A percentile compares a stretch with the other conserved stretches of the same genome.
Evolutionary conservation across 1,139 yeast genomes (phyloP).

Genomic region (Nakaseomyces bracarensis): DNA sequence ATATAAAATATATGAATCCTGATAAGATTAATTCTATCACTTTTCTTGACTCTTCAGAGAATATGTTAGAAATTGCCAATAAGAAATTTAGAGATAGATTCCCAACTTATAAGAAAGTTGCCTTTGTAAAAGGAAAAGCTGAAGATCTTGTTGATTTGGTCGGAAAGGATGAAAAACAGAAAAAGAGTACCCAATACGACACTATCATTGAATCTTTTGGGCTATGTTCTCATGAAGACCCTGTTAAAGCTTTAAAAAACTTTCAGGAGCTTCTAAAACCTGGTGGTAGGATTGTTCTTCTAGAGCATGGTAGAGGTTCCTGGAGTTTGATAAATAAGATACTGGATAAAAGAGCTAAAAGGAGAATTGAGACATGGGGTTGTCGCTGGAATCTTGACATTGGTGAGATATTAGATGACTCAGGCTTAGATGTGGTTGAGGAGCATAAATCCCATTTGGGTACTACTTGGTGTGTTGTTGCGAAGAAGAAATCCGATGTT

Average conservation of each 20-base stretch:
- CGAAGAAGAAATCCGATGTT: slow-evolving; percentile 63
- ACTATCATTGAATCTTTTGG: slow-evolving; percentile 93
- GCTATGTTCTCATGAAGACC: slow-evolving; percentile 90
- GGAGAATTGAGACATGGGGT: slow-evolving; percentile 88
- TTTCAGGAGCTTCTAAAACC: slow-evolving; percentile 70
- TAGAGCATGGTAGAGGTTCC: slow-evolving; percentile 88
- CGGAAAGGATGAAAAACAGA: slow-evolving; percentile 16
- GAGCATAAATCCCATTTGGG: slow-evolving; percentile 82
- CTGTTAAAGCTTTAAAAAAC: slow-evolving; percentile 69
- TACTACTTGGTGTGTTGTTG: slow-evolving; percentile 81
- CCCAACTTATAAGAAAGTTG: slow-evolving; percentile 63
- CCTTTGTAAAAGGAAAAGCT: slow-evolving; percentile 87
- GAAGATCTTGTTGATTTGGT: slow-evolving; percentile 68
- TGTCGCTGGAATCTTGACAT: slow-evolving; percentile 96
- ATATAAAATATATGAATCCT: slow-evolving; percentile 64
- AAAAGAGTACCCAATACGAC: slow-evolving; percentile 49
- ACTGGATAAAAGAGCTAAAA: slow-evolving; percentile 74
- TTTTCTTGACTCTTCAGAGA: slow-evolving; percentile 70
- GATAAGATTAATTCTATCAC: slow-evolving; percentile 62
- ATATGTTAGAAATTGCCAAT: slow-evolving; percentile 79
- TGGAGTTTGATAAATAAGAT: slow-evolving; percentile 71
- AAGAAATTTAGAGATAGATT: slow-evolving; percentile 60
- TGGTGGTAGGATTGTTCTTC: slow-evolving; percentile 77
- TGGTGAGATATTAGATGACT: slow-evolving; percentile 71
- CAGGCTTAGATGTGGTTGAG: slow-evolving; percentile 76